Evolutionary conservation across 495 filamentous ascomycete genomes (phyloP), one percentile per base, ranked within the genome.

Genomic region (Daldinia vernicosa): DNA sequence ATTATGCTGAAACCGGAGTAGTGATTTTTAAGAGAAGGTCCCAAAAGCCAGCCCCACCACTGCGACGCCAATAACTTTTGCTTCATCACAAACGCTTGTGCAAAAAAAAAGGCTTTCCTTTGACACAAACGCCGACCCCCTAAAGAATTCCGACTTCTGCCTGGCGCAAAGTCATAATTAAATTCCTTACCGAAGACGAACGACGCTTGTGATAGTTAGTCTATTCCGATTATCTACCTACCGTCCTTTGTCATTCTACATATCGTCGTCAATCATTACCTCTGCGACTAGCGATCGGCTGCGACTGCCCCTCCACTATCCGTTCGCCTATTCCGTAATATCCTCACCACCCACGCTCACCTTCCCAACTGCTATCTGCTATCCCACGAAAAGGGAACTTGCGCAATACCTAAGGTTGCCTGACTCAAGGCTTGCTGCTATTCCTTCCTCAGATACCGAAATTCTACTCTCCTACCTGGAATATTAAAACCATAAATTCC

Each of bases 111-210:
- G 53, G 30, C 28, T 19, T 33, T 45, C 43, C 35, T 35, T 60
- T 60, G 11, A 66, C 9, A 60, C 45, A 35, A 50, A 33, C 15
- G 12, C 24, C 35, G 5, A 59, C 27, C 15, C n/a, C 26, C 26
- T 27, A 4, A 22, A 55, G 39, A 26, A 37, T 24, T 27, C 33
- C 37, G 57, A 73, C 66, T 64, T 69, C 40, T 74, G 71, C 71
- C 71, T 70, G 71, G 71, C 45, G 71, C 71, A 70, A 63, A 73
- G 70, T 73, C 66, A 19, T 53, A 59, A 57, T 27, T 53, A 3
- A 52, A 28, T 54, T 45, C 33, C 17, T 37, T 15, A 26, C 35
- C 28, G 8, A 26, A 50, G 27, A 57, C 50, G 39, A 43, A 26
- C 22, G 14, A 26, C 22, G 14, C 51, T 9, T 24, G 8, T 35